Percentiles rank a stretch among this genome's conserved stretches.
Evolutionary conservation across 177 flowering plant genomes (phyloP).

Genomic region (Telopea speciosissima): DNA sequence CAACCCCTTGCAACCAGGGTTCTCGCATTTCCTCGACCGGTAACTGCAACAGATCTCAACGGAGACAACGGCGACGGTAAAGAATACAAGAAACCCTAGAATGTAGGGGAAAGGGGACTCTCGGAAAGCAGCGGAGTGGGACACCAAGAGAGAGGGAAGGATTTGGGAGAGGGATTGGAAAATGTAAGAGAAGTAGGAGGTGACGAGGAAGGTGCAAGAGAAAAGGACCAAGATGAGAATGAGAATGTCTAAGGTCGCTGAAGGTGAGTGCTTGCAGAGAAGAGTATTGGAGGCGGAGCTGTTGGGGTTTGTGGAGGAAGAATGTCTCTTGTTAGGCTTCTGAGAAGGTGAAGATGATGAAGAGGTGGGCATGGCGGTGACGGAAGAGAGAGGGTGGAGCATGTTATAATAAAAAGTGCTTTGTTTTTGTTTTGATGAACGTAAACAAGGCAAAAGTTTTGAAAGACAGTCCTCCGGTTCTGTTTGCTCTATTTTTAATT

Average conservation of each 20-base stretch:
- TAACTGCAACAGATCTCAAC: constrained; percentile 44
- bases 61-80: constrained; percentile 22
- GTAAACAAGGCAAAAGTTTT: too few species aligned
- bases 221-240: constrained; percentile 78
- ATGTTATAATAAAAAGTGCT: constrained; percentile 33
- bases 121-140: constrained; percentile 13
- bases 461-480: too few species aligned
- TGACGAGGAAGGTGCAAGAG: constrained; percentile 71
- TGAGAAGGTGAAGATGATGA: constrained; percentile 11
- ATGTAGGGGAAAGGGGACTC: constrained; percentile 25
- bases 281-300: not conserved
- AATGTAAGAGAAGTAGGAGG: constrained; percentile 66
- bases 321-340: constrained; percentile 13
- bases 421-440: not conserved
- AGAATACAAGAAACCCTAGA: constrained; percentile 33
- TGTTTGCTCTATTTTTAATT: too few species aligned
- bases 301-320: constrained; percentile 17
- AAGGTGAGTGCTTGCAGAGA: constrained; percentile 63
- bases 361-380: constrained; percentile 28
- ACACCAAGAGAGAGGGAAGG: constrained; percentile 27
- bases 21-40: constrained; percentile 47
- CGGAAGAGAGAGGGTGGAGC: constrained; percentile 42
- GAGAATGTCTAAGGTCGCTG: constrained; percentile 83
- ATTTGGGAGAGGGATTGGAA: constrained; percentile 63
- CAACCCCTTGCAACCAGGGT: constrained; percentile 59